Base-by-base conservation (phyloP, 2,329 filamentous ascomycete genomes). In the Cordyceps sp. region DNA sequence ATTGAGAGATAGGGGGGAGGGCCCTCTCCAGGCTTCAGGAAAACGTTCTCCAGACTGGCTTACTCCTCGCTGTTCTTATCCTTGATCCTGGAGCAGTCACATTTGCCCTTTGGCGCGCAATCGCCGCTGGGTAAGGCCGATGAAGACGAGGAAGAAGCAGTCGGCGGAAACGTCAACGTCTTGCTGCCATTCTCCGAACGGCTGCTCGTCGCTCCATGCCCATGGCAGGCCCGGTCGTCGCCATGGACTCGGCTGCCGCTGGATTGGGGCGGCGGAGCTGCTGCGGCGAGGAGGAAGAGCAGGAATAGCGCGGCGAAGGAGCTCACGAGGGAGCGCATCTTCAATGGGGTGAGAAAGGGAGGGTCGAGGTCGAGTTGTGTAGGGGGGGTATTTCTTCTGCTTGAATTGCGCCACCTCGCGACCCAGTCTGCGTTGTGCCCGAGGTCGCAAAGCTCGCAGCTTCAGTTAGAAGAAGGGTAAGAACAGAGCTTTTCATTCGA, bases 41-140 rank as follows among this genome's bases (percentile, higher is more conserved):
- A n/a, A n/a, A n/a, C n/a, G n/a, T n/a, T n/a, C n/a, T n/a, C n/a
- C n/a, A n/a, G n/a, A n/a, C n/a, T n/a, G n/a, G n/a, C n/a, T 19
- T 18, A 52, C 52, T 50, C 49, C 10, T 47, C 36, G 31, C 49
- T 42, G 14, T 48, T 33, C 29, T 47, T 44, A 26, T 53, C 41
- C 19, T 40, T 26, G 25, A 49, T 45, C 9, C 31, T 33, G 6
- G 41, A 41, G 32, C 49, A 52, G 35, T 52, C 49, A 27, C 49
- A 52, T 15, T 36, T 26, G 9, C 42, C 42, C 2, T 45, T 16
- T 13, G 26, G 10, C 6, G 15, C 9, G 10, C n/a, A 28, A 2
- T 10, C 8, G 9, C 4, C 14, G 26, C 26, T 27, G 26, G 26
- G 6, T 17, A 14, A 23, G 10, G 16, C 4, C 22, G 21, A n/a